Evolutionary conservation across 164 flowering plant species (phyloP).

Genomic region (Macadamia integrifolia): DNA sequence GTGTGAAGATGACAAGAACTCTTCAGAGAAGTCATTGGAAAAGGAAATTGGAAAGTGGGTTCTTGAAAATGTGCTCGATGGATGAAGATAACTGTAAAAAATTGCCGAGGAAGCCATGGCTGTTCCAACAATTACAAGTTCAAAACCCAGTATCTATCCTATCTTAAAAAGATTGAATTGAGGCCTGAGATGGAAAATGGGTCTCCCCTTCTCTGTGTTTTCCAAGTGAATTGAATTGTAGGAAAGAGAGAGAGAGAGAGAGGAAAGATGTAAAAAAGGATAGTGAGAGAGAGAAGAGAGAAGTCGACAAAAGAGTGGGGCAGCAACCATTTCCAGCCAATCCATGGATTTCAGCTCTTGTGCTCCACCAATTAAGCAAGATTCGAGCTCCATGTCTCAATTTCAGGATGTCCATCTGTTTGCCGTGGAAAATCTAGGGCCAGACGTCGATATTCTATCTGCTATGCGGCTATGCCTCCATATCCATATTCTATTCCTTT

Average conservation of each 20-base stretch:
- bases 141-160: neutral
- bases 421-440: no score
- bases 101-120: slow-evolving; percentile 41
- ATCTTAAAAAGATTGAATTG: neutral
- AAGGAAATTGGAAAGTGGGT: slow-evolving; percentile 33
- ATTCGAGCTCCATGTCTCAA: no score
- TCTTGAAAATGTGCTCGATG: slow-evolving; percentile 34
- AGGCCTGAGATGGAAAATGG: neutral
- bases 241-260: neutral
- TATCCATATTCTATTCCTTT: no score
- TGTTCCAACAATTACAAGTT: neutral
- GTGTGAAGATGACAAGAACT: slow-evolving; percentile 14
- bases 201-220: neutral
- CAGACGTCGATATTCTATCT: no score
- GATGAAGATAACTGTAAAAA: slow-evolving; percentile 28
- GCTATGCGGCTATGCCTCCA: no score
- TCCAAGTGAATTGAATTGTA: no score
- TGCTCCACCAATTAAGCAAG: slow-evolving; percentile 3
- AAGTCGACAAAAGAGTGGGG: slow-evolving; percentile 6
- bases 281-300: neutral
- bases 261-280: neutral
- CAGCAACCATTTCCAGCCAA: slow-evolving; percentile 16
- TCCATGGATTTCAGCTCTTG: slow-evolving; percentile 9
- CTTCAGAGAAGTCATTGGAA: slow-evolving; percentile 18
- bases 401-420: no score